Percentiles rank a stretch among this genome's conserved stretches.
Evolutionary conservation across 2,329 filamentous ascomycete species (phyloP).

Genomic region (Colletotrichum aenigma): DNA sequence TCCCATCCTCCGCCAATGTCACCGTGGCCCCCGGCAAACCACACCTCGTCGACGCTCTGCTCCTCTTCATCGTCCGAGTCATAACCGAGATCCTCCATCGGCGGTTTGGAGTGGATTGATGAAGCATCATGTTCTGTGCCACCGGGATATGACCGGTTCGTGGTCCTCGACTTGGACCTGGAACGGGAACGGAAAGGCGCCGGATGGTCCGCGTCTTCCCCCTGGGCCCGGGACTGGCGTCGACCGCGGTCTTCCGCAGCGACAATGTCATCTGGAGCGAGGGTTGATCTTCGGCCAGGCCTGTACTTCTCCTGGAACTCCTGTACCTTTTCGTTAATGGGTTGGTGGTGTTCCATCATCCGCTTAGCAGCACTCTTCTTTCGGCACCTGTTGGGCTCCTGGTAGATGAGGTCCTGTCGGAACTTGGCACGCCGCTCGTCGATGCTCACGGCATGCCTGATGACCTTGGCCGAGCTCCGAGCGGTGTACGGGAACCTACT

Average conservation of each 20-base stretch:
- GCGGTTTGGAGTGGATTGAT: constrained; percentile 8
- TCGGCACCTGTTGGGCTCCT: constrained; percentile 34
- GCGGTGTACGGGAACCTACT: constrained; percentile 76
- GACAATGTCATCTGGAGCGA: constrained; percentile 14
- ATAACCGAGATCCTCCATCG: constrained; percentile 36
- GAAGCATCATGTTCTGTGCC: constrained; percentile 7
- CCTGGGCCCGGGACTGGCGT: neutral
- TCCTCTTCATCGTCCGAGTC: constrained; percentile 49
- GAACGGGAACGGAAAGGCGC: constrained; percentile 47
- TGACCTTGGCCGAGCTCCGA: constrained; percentile 60
- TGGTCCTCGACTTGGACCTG: constrained; percentile 23
- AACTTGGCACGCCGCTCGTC: constrained; percentile 76
- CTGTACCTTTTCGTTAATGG: constrained; percentile 26
- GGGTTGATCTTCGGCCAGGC: constrained; percentile 9
- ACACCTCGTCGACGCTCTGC: constrained; percentile 81
- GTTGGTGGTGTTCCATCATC: constrained; percentile 15
- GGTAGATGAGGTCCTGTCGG: constrained; percentile 71
- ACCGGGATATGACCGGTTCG: neutral
- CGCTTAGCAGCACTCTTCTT: constrained; percentile 24
- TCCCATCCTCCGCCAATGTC: constrained; percentile 83
- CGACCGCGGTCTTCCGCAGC: constrained; percentile 7
- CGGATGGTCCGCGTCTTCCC: constrained; percentile 33
- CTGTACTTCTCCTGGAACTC: constrained; percentile 41
- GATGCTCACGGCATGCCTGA: constrained; percentile 73
- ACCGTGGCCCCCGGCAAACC: constrained; percentile 80